A percentile compares a stretch with the other conserved stretches of the same genome.
Conservation (phyloP, 2,329 filamentous ascomycete genomes). For the Boeremia exigua region DNA sequence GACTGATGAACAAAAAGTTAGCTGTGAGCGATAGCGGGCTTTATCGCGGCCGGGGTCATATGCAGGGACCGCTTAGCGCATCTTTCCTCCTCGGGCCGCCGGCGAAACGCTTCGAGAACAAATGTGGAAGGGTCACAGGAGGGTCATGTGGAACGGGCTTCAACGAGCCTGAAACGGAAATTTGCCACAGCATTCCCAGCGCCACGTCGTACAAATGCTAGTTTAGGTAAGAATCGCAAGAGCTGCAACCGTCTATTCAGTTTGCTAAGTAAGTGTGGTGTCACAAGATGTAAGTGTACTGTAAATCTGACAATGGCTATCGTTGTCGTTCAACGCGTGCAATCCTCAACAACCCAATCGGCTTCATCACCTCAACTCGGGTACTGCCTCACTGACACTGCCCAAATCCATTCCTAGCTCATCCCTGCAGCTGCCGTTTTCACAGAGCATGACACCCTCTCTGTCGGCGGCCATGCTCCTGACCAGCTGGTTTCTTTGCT, state of each 20-base stretch:
- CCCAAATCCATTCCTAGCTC: slow-evolving; percentile 44
- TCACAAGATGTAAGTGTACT: neutral
- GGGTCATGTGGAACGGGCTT: slow-evolving; percentile 3
- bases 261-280: neutral
- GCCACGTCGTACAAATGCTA: neutral
- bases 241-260: neutral
- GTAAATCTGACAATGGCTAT: neutral
- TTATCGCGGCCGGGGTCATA: slow-evolving; percentile 9
- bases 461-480: slow-evolving; percentile 49
- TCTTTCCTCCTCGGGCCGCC: neutral
- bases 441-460: slow-evolving; percentile 48
- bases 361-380: slow-evolving; percentile 5
- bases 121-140: slow-evolving; percentile 8
- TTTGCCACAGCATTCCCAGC: slow-evolving; percentile 1
- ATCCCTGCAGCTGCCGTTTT: slow-evolving; percentile 52
- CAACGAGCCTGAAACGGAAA: slow-evolving; percentile 6
- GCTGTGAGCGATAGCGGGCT: slow-evolving; percentile 12
- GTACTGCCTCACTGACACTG: slow-evolving; percentile 33
- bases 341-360: neutral
- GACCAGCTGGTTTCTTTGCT: slow-evolving; percentile 57
- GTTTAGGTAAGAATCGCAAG: neutral
- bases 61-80: slow-evolving; percentile 16
- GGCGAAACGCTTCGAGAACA: neutral
- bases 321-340: neutral
- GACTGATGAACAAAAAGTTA: slow-evolving; percentile 19